These are phyloP conservation scores for Medicago truncatula DNA, from an alignment of 306 rosid species.

Conservation along the genomic window MtrunA17r5.0-ANR NC_053046.1:30829001-30829500, in stretches of 20 bases:
- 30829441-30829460: constrained; percentile 29
- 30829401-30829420: neutral
- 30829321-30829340: too few relatives aligned
- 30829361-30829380: neutral
- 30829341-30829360: neutral
- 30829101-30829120: constrained; percentile 29
- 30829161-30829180: neutral
- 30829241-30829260: neutral
- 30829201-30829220: neutral
- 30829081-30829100: constrained; percentile 30
- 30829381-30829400: neutral
- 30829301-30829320: neutral
- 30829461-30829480: constrained; percentile 27
- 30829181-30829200: neutral
- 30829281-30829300: neutral
- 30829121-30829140: neutral
- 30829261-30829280: neutral
- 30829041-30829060: constrained; percentile 75
- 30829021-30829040: constrained; percentile 81
- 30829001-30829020: constrained; percentile 89
- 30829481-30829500: neutral
- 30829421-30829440: constrained; percentile 23
- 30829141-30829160: neutral
- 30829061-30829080: constrained; percentile 60
- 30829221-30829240: neutral